A percentile compares a stretch with the other conserved stretches of the same genome.
Evolutionary conservation across 495 filamentous ascomycete genomes (phyloP).

Genomic region (Xylaria nigripes): DNA sequence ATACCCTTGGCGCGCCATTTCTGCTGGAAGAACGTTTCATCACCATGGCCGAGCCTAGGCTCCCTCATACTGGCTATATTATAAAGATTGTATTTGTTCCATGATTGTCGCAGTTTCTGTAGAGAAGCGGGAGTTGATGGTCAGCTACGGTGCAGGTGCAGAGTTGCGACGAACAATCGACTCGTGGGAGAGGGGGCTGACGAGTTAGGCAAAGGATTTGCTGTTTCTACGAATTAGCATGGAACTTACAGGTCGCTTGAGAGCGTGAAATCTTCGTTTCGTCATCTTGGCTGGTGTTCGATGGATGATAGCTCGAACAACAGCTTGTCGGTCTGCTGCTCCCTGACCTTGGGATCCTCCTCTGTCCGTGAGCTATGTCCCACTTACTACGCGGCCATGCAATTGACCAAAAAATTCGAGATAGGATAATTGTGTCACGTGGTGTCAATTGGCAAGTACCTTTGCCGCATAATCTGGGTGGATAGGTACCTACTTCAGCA

Average conservation of each 20-base stretch:
- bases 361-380: background rate
- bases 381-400: background rate
- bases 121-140: background rate
- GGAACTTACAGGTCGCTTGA: conserved; percentile 51
- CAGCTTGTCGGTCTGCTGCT: background rate
- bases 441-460: background rate
- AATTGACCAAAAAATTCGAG: conserved; percentile 13
- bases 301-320: conserved; percentile 8
- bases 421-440: conserved; percentile 8
- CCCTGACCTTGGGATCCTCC: background rate
- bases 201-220: background rate
- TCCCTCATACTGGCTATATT: conserved; percentile 51
- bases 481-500: background rate
- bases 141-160: conserved; percentile 6
- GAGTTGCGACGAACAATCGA: background rate
- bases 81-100: conserved; percentile 96
- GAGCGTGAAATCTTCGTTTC: conserved; percentile 55
- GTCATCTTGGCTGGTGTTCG: conserved; percentile 32
- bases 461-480: too few species aligned
- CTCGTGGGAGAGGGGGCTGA: background rate
- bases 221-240: background rate
- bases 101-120: conserved; percentile 90
- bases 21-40: conserved; percentile 85
- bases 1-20: conserved; percentile 86
- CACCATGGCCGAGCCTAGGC: conserved; percentile 24